Evolutionary conservation across 768 basidiomycete genomes (phyloP), one percentile per base, ranked within the genome.

Genomic region (Russula virescens): DNA sequence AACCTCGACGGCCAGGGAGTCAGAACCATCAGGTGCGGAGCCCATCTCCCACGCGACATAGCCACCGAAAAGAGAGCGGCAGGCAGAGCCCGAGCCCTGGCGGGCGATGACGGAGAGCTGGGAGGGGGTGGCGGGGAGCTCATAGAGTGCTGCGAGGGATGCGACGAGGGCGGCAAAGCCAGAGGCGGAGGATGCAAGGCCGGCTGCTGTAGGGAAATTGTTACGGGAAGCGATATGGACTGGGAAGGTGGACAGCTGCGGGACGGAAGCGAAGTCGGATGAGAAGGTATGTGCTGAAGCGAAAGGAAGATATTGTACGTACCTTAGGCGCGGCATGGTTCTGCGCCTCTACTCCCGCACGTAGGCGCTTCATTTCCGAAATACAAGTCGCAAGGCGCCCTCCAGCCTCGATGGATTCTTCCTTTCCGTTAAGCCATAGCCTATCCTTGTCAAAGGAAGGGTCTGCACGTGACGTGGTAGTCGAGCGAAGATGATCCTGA

Each of bases 121-220:
- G 49, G 93, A 93, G 0, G 90, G 83, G 4, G 87, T 78, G 26
- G 85, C 78, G 10, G 91, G 87, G 54, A 99, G 89, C 10, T 77
- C 68, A 78, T 97, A 98, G 66, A 98, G 86, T 11, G 85, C 79
- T 1, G 94, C 87, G 55, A 99, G 83, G 55, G 95, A 97, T 14
- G 88, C 81, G 28, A 93, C 89, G 45, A 99, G 88, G 0, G 97
- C 97, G 5, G 97, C 96, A 69, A 98, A 95, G 18, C 97, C 97
- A 0, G 94, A 92, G 0, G 97, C 97, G 38, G 95, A 98, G 1
- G 95, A 98, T 1, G 97, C 97, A 49, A 99, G 86, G 5, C 97
- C 97, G 0, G 97, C 97, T 16, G 97, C 97, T 16, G 97, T 99
- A 34, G 97, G 97, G 81, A 99, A 98, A 79, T 98, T 98, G 82